phyloP scores from a whole-genome alignment of 2,329 filamentous ascomycete species.

The Xylariomycetidae sp. region DNA sequence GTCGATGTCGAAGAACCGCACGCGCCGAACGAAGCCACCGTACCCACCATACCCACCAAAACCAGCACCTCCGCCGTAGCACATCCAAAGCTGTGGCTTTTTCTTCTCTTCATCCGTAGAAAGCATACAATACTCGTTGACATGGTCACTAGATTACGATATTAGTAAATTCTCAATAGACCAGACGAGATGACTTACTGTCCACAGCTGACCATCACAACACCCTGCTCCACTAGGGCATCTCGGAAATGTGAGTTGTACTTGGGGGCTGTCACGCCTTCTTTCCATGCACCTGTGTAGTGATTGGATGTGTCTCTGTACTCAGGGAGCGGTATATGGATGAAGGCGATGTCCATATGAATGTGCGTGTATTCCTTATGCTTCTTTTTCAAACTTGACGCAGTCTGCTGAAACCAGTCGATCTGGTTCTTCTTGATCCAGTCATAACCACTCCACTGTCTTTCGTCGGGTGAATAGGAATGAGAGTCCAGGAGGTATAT shows the following conservation, averaged over 20 bases:
- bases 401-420: slow-evolving; percentile 84
- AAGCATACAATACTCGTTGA: slow-evolving; percentile 92
- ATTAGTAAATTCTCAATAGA: slow-evolving; percentile 11
- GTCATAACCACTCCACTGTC: slow-evolving; percentile 86
- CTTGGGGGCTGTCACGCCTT: slow-evolving; percentile 78
- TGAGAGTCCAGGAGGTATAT: slow-evolving; percentile 96
- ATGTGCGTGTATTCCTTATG: slow-evolving; percentile 84
- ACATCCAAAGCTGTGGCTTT: slow-evolving; percentile 89
- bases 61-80: slow-evolving; percentile 85
- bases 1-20: slow-evolving; percentile 90
- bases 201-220: slow-evolving; percentile 85
- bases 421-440: slow-evolving; percentile 96
- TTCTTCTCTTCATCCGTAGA: slow-evolving; percentile 46
- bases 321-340: slow-evolving; percentile 93
- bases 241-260: slow-evolving; percentile 94
- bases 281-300: slow-evolving; percentile 68
- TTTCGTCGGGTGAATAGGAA: slow-evolving; percentile 84
- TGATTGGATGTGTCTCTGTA: slow-evolving; percentile 61
- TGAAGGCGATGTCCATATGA: slow-evolving; percentile 94
- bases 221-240: slow-evolving; percentile 77
- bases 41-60: slow-evolving; percentile 97
- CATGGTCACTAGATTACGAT: slow-evolving; percentile 65
- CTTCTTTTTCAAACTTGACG: slow-evolving; percentile 66
- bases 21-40: slow-evolving; percentile 73
- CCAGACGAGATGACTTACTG: slow-evolving; percentile 57